Evolutionary conservation across 225 moss, liverwort and hornwort genomes (phyloP).

Genomic region (Marchantia paleacea): DNA sequence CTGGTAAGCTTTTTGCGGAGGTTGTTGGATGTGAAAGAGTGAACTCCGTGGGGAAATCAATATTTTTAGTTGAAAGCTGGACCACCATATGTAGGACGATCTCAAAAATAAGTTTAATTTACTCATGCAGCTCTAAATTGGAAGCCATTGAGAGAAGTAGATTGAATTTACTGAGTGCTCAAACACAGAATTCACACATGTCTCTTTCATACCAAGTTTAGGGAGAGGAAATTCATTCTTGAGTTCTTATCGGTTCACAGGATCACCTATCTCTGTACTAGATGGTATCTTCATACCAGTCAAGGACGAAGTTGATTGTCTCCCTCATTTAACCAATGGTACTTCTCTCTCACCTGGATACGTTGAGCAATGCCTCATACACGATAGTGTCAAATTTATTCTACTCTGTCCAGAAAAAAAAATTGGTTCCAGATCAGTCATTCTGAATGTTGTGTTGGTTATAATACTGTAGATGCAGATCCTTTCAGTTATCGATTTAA

Average conservation of each 20-base stretch:
- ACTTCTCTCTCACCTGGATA: neutral
- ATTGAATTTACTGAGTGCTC: too few species aligned
- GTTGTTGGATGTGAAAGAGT: neutral
- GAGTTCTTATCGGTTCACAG: neutral
- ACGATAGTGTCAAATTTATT: too few species aligned
- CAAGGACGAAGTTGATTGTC: conserved; percentile 16
- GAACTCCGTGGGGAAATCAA: neutral
- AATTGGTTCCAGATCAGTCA: too few species aligned
- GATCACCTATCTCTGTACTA: conserved; percentile 10
- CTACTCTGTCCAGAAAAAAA: too few species aligned
- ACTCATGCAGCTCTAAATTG: neutral
- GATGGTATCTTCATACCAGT: conserved; percentile 21
- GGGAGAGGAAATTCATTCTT: neutral
- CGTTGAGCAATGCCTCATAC: neutral
- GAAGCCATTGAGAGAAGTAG: neutral
- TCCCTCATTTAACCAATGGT: conserved; percentile 16
- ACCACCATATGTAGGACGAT: neutral
- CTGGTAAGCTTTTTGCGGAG: neutral
- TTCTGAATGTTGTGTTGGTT: too few species aligned
- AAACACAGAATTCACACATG: too few species aligned
- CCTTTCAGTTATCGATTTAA: too few species aligned
- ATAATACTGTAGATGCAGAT: too few species aligned
- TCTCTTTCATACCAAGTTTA: too few species aligned
- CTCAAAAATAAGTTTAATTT: too few species aligned
- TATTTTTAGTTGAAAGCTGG: neutral